A percentile compares a stretch with the other conserved stretches of the same genome.
These are phyloP conservation scores for Cicer bijugum DNA, from an alignment of 306 rosid genomes.

Conservation along the genomic window DNA sequence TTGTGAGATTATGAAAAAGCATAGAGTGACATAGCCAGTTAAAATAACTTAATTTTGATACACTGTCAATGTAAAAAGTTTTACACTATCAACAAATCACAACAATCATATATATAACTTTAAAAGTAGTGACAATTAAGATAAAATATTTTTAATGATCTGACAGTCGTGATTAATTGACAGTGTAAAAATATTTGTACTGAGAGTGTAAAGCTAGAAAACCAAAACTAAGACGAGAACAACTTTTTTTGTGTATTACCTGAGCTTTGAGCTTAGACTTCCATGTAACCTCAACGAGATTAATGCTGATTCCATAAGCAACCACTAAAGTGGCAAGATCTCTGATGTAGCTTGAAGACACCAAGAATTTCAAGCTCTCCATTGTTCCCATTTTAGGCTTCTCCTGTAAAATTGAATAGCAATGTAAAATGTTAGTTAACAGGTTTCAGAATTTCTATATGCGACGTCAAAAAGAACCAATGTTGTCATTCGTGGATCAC, in stretches of 20 bases:
- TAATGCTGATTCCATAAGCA: slow-evolving; percentile 92
- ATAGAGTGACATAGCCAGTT: neutral
- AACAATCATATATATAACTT: no score
- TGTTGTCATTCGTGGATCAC: neutral
- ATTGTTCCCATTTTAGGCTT: slow-evolving; percentile 93
- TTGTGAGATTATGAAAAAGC: neutral
- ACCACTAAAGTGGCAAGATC: slow-evolving; percentile 97
- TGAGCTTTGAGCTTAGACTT: slow-evolving; percentile 98
- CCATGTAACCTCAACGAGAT: slow-evolving; percentile 98
- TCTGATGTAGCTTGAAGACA: slow-evolving; percentile 86
- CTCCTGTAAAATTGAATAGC: slow-evolving; percentile 58
- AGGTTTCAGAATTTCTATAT: neutral
- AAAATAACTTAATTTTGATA: no score
- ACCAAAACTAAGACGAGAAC: slow-evolving; percentile 27
- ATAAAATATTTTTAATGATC: no score
- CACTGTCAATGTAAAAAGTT: no score
- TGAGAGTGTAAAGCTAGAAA: neutral
- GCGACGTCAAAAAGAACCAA: neutral
- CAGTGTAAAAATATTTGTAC: no score
- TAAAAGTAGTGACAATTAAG: no score
- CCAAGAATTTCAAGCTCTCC: slow-evolving; percentile 99
- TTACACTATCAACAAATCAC: no score
- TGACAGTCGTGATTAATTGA: no score
- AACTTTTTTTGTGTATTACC: slow-evolving; percentile 53
- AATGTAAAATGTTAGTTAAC: slow-evolving; percentile 31